Conservation (phyloP, 2,329 filamentous ascomycete genomes). For the Penicillium sp. region DNA sequence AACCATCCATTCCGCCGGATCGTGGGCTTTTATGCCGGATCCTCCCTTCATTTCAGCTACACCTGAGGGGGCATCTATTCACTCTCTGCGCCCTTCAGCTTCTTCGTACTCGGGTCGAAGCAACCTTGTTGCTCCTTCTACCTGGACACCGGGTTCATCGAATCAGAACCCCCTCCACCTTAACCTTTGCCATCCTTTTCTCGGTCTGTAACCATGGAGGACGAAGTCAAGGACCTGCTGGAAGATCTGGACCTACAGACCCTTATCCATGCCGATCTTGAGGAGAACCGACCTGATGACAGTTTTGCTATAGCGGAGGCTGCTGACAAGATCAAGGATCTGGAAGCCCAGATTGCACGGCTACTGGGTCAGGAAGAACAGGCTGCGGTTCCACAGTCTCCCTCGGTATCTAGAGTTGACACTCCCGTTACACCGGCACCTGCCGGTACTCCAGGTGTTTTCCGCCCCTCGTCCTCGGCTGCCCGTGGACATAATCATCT, state of each 20-base stretch:
- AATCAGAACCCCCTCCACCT: background rate
- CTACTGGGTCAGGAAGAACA: conserved; percentile 12
- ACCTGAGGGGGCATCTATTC: no score
- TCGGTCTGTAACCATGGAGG: conserved; percentile 20
- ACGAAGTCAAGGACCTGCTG: conserved; percentile 29
- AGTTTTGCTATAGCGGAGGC: conserved; percentile 28
- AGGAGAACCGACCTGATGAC: conserved; percentile 25
- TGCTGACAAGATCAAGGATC: conserved; percentile 21
- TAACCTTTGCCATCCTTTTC: background rate
- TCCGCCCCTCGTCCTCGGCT: background rate
- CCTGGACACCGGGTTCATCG: background rate
- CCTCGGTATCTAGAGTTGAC: background rate
- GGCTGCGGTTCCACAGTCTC: background rate
- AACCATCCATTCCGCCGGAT: background rate
- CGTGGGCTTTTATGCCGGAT: background rate
- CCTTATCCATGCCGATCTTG: conserved; percentile 32
- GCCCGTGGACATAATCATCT: background rate
- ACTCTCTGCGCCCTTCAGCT: background rate
- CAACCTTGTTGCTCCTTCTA: background rate
- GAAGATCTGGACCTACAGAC: conserved; percentile 35
- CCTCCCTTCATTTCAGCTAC: background rate
- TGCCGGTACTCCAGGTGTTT: background rate
- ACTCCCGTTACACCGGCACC: background rate
- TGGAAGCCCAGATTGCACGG: conserved; percentile 26
- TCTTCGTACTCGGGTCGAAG: background rate